Evolutionary conservation across 2,329 filamentous ascomycete species (phyloP).

Genomic region (Stagonosporopsis cucurbitacearum): DNA sequence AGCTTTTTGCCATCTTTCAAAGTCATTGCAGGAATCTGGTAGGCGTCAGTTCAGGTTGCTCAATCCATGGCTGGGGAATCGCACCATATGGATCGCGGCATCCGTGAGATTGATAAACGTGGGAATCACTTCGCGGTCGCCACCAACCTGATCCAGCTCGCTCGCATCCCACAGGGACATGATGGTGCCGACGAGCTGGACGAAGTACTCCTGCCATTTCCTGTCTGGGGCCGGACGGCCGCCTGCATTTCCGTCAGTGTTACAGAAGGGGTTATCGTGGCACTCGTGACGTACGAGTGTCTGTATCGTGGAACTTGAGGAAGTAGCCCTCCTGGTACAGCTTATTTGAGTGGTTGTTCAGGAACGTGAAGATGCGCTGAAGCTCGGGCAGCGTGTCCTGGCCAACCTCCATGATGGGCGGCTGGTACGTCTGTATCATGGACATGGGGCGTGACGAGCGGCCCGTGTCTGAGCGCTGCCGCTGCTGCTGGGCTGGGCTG

Average conservation of each 20-base stretch:
- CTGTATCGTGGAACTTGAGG: slow-evolving; percentile 92
- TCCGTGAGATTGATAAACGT: slow-evolving; percentile 97
- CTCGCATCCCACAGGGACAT: slow-evolving; percentile 95
- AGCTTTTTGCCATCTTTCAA: slow-evolving; percentile 84
- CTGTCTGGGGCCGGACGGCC: slow-evolving; percentile 85
- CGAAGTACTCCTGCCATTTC: slow-evolving; percentile 96
- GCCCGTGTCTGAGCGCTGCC: slow-evolving; percentile 56
- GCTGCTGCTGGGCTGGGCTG: slow-evolving; percentile 46
- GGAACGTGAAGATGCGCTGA: slow-evolving; percentile 88
- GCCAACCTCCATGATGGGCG: slow-evolving; percentile 82
- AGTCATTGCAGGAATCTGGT: slow-evolving; percentile 72
- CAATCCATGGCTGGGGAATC: slow-evolving; percentile 6
- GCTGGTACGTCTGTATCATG: slow-evolving; percentile 85
- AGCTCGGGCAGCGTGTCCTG: slow-evolving; percentile 90
- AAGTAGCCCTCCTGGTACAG: slow-evolving; percentile 98
- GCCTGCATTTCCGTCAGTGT: slow-evolving; percentile 61
- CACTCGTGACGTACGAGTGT: slow-evolving; percentile 71
- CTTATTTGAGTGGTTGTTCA: slow-evolving; percentile 96
- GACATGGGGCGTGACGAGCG: slow-evolving; percentile 75
- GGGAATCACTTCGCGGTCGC: slow-evolving; percentile 82
- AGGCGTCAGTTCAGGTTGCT: slow-evolving; percentile 24
- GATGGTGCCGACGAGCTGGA: slow-evolving; percentile 93
- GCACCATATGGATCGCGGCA: slow-evolving; percentile 97
- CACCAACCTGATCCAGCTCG: slow-evolving; percentile 84
- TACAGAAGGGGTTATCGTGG: slow-evolving; percentile 14